A percentile compares a stretch with the other conserved stretches of the same genome.
These are phyloP conservation scores for Neurospora sp. DNA, from an alignment of 495 filamentous ascomycete species.

Conservation along the genomic window DNA sequence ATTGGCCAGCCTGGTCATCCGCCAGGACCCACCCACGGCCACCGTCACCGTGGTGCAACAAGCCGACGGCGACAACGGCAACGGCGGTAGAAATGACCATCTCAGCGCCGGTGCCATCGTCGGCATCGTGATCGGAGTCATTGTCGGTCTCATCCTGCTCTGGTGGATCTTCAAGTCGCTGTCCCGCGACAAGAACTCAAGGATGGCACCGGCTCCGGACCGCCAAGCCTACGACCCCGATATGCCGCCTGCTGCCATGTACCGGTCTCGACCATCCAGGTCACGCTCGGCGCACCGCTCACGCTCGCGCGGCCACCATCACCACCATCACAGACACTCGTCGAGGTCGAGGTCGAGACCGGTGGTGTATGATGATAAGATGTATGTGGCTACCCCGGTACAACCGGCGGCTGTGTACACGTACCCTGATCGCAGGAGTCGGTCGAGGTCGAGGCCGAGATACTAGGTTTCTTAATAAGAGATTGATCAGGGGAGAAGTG, in stretches of 20 bases:
- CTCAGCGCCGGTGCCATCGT: constrained; percentile 16
- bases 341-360: not conserved
- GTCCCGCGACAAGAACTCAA: constrained; percentile 1
- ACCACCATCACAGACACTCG: not conserved
- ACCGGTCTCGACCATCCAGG: constrained; percentile 5
- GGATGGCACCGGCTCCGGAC: constrained; percentile 3
- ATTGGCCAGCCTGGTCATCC: constrained; percentile 1
- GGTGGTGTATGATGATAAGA: not conserved
- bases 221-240: constrained; percentile 21
- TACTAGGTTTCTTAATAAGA: not conserved
- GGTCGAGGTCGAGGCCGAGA: not conserved
- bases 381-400: not conserved
- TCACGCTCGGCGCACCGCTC: not conserved
- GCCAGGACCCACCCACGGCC: constrained; percentile 5
- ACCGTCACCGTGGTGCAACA: constrained; percentile 8
- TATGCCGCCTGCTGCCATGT: not conserved
- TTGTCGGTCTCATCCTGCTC: constrained; percentile 17
- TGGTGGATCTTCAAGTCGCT: constrained; percentile 12
- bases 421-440: not conserved
- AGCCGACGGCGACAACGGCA: not conserved
- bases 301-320: not conserved
- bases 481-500: not conserved
- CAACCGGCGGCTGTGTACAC: not conserved
- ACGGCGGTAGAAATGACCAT: not conserved
- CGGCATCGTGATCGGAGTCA: constrained; percentile 20